phyloP scores from a whole-genome alignment of 441 rosid genomes.

The Biscutella laevigata region DNA sequence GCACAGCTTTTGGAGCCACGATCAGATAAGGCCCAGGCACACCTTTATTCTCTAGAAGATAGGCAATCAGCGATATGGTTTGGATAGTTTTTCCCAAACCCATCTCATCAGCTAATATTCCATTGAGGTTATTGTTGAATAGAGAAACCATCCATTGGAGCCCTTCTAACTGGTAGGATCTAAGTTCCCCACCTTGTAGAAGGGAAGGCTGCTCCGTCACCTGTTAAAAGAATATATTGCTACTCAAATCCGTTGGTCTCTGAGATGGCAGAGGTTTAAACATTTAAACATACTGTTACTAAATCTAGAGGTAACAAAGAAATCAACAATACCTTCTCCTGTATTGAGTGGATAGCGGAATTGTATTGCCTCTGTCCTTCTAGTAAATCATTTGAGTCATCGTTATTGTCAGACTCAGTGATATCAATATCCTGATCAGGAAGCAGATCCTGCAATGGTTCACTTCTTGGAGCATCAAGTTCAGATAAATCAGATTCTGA shows the following conservation, averaged over 20 bases:
- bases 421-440: slow-evolving; percentile 62
- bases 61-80: slow-evolving; percentile 86
- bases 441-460: slow-evolving; percentile 48
- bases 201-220: slow-evolving; percentile 89
- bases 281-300: background rate
- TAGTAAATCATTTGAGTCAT: slow-evolving; percentile 71
- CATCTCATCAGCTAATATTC: slow-evolving; percentile 99
- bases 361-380: slow-evolving; percentile 97
- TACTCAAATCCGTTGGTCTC: slow-evolving; percentile 21
- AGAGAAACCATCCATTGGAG: slow-evolving; percentile 99
- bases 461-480: slow-evolving; percentile 63
- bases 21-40: slow-evolving; percentile 87
- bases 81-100: slow-evolving; percentile 99
- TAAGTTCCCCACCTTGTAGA: slow-evolving; percentile 91
- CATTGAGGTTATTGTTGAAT: slow-evolving; percentile 94
- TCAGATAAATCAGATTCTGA: slow-evolving; percentile 67
- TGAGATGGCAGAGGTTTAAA: background rate
- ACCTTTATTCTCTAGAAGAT: slow-evolving; percentile 85
- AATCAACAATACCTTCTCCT: slow-evolving; percentile 63
- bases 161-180: slow-evolving; percentile 93
- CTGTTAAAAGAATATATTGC: slow-evolving; percentile 37
- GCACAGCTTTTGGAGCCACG: slow-evolving; percentile 99
- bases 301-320: background rate
- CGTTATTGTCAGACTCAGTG: slow-evolving; percentile 69
- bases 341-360: slow-evolving; percentile 91